Percentiles rank a stretch among this genome's conserved stretches.
phyloP scores from a whole-genome alignment of 2,329 filamentous ascomycete species.

The Trichoderma sp. region DNA sequence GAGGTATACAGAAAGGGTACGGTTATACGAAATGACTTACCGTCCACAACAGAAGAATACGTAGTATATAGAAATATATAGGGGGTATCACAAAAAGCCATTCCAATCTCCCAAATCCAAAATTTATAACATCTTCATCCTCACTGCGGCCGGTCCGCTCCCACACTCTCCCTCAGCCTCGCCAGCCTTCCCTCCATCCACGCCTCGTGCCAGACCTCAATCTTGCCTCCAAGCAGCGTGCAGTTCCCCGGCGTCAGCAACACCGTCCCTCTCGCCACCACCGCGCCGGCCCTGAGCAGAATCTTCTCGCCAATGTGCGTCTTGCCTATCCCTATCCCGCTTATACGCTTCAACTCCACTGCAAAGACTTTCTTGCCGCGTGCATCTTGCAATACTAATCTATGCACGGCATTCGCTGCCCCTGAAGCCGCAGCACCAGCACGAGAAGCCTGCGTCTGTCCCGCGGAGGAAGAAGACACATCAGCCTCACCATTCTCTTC shows the following conservation, averaged over 20 bases:
- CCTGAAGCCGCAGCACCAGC: constrained; percentile 28
- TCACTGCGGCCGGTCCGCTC: constrained; percentile 32
- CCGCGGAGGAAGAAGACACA: constrained; percentile 36
- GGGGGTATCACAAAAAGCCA: constrained; percentile 20
- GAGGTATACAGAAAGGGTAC: not conserved
- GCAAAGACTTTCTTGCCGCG: constrained; percentile 68
- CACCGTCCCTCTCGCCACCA: constrained; percentile 74
- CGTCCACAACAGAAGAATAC: not conserved
- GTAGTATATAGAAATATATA: not conserved
- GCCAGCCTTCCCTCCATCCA: constrained; percentile 75
- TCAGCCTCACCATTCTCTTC: constrained; percentile 48
- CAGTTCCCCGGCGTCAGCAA: constrained; percentile 71
- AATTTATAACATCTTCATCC: not conserved
- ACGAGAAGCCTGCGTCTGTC: not conserved
- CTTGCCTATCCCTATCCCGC: constrained; percentile 65
- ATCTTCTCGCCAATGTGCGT: constrained; percentile 79
- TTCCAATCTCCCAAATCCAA: not conserved
- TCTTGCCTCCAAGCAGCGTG: constrained; percentile 80
- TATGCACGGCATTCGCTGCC: constrained; percentile 65
- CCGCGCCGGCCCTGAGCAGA: constrained; percentile 63
- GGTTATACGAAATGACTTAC: not conserved
- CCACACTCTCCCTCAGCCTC: constrained; percentile 63
- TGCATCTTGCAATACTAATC: constrained; percentile 79
- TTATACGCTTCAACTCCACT: constrained; percentile 69
- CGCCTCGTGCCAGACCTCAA: constrained; percentile 75